Evolutionary conservation across 805 yeast genomes (phyloP), one percentile per base, ranked within the genome.

Genomic region (Candida incommunis): DNA sequence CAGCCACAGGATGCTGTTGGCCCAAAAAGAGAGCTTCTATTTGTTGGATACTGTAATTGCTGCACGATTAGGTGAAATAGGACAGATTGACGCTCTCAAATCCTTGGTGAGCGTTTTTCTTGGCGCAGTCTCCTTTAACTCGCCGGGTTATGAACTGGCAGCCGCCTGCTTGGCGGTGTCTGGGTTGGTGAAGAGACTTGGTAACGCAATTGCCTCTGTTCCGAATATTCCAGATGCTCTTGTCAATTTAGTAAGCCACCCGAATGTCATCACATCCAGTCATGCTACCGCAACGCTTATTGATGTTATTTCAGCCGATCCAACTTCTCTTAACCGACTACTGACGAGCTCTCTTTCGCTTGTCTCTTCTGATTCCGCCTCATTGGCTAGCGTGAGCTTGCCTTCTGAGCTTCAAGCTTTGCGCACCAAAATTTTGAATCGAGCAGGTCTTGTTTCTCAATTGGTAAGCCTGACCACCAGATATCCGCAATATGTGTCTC

Each of bases 401-500:
- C 37, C 11, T 7, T 31, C 37, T 11, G 37, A 31, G 4, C 7
- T 21, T 18, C 41, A 40, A 21, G 9, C 23, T 40, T 18, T 40
- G 20, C 22, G 25, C 23, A 13, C 20, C 22, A 21, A 40, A 21
- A 40, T 40, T 23, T 18, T 21, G 23, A 40, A 40, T 18, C 41
- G 42, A 35, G 69, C 64, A 63, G 43, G 69, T 25, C 44, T 41
- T 29, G 46, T 59, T 3, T 45, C 67, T 1, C 45, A 55, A 3
- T 42, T 55, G 34, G 53, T 54, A n/a, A 51, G 62, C 4, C 25
- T 60, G 9, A 50, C 61, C 7, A 45, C 48, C 24, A 34, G 45
- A 18, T 43, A 56, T 42, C 54, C 64, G 18, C 56, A 57, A 41
- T 70, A 68, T 51, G 72, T 72, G 3, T 63, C 78, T 2, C 60